A percentile compares a stretch with the other conserved stretches of the same genome.
Evolutionary conservation across 257 asterid species (phyloP).

Genomic region (Thymus quinquecostatus): DNA sequence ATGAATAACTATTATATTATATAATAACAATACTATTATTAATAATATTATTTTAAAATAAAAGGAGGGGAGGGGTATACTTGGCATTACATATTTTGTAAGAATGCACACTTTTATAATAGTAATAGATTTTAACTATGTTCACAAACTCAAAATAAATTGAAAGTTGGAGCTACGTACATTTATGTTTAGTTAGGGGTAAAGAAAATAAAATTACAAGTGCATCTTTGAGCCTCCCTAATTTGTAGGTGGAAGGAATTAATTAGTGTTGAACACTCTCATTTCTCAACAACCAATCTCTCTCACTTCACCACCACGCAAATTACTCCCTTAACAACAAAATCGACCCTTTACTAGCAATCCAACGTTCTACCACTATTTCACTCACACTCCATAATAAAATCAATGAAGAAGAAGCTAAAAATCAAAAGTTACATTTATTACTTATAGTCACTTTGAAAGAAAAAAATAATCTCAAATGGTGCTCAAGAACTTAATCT

Average conservation of each 20-base stretch:
- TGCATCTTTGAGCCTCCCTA: slow-evolving; percentile 11
- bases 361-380: neutral
- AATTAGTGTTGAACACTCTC: slow-evolving; percentile 40
- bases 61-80: too few relatives aligned
- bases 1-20: too few relatives aligned
- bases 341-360: slow-evolving; percentile 41
- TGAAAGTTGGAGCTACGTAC: neutral
- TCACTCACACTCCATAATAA: neutral
- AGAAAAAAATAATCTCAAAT: too few relatives aligned
- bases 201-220: neutral
- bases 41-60: too few relatives aligned
- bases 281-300: slow-evolving; percentile 41
- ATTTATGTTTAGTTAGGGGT: neutral
- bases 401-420: too few relatives aligned
- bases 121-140: too few relatives aligned
- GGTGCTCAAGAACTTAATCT: slow-evolving; percentile 40
- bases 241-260: slow-evolving; percentile 43
- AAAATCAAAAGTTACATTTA: too few relatives aligned
- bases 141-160: too few relatives aligned
- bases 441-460: too few relatives aligned
- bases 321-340: slow-evolving; percentile 25
- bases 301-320: slow-evolving; percentile 44
- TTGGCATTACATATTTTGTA: too few relatives aligned
- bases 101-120: too few relatives aligned
- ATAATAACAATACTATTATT: too few relatives aligned